Conservation (phyloP, 108 stramenopile genomes). For the Skeletonema costatum region DNA sequence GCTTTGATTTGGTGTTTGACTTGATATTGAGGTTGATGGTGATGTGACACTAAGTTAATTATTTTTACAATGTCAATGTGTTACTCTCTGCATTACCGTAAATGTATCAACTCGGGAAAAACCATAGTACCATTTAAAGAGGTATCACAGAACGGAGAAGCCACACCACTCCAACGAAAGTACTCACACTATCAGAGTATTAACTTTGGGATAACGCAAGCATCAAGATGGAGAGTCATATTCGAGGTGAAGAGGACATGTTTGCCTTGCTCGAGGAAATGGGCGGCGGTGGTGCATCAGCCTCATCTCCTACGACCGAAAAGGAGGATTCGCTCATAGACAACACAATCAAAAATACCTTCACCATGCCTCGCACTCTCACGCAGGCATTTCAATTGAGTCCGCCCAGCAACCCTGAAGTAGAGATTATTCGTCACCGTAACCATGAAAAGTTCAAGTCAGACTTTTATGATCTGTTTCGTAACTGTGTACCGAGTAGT, state of each 20-base stretch:
- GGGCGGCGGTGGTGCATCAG: constrained; percentile 5
- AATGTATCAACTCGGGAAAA: too few relatives aligned
- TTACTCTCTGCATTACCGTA: too few relatives aligned
- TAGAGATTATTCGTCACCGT: constrained; percentile 73
- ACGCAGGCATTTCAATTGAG: constrained; percentile 47
- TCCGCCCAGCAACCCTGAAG: constrained; percentile 64
- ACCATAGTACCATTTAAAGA: too few relatives aligned
- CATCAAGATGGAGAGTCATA: not conserved
- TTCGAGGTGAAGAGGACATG: constrained; percentile 49
- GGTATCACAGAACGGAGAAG: too few relatives aligned
- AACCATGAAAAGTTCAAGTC: constrained; percentile 74
- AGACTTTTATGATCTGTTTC: constrained; percentile 50
- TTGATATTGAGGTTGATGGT: too few relatives aligned
- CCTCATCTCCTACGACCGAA: not conserved
- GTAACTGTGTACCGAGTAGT: constrained; percentile 13
- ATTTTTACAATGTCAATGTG: too few relatives aligned
- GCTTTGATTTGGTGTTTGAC: too few relatives aligned
- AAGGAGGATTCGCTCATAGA: not conserved
- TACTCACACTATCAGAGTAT: constrained; percentile 11
- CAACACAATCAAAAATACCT: not conserved
- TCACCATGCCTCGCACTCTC: constrained; percentile 22
- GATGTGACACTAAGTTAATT: too few relatives aligned
- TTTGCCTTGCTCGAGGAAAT: constrained; percentile 48
- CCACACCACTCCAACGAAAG: not conserved
- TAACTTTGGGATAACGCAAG: not conserved